Conservation (phyloP, 768 basidiomycete species). For the Grammothele lineata region DNA sequence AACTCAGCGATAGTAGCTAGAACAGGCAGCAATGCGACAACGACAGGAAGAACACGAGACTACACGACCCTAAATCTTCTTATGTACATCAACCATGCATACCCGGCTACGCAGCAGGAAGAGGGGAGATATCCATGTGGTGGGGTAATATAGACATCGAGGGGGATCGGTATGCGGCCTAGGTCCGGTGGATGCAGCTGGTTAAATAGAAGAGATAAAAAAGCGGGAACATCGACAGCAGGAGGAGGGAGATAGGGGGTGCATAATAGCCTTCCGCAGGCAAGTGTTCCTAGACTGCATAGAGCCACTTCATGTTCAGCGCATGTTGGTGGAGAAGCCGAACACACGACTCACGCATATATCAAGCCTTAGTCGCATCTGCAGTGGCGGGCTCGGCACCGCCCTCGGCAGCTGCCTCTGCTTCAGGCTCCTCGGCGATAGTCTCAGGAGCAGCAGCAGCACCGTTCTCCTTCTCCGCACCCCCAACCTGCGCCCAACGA, state of each 20-base stretch:
- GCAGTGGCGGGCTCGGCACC: slow-evolving; percentile 5
- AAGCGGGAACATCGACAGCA: slow-evolving; percentile 16
- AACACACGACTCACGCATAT: slow-evolving; percentile 6
- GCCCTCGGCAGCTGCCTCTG: slow-evolving; percentile 24
- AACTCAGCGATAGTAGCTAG: slow-evolving; percentile 11
- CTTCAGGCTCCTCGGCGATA: slow-evolving; percentile 52
- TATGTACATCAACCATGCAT: slow-evolving; percentile 5
- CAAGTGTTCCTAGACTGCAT: neutral
- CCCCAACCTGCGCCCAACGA: slow-evolving; percentile 25
- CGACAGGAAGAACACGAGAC: slow-evolving; percentile 3
- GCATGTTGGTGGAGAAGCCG: neutral
- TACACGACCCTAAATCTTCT: slow-evolving; percentile 4
- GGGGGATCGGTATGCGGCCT: neutral
- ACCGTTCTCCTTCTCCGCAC: slow-evolving; percentile 29
- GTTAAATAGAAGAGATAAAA: slow-evolving; percentile 19
- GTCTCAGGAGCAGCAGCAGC: slow-evolving; percentile 39
- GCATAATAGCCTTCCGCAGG: slow-evolving; percentile 8
- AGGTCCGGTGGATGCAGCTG: slow-evolving; percentile 5
- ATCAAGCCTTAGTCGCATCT: slow-evolving; percentile 12
- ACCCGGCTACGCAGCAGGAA: slow-evolving; percentile 4
- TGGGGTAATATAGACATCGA: neutral
- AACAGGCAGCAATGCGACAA: slow-evolving; percentile 14
- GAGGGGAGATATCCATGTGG: slow-evolving; percentile 1
- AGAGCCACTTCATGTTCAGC: slow-evolving; percentile 7
- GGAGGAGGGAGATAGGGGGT: slow-evolving; percentile 2